Evolutionary conservation across 176 grass and related monocot genomes (phyloP).

Genomic region (Elymus sibiricus): DNA sequence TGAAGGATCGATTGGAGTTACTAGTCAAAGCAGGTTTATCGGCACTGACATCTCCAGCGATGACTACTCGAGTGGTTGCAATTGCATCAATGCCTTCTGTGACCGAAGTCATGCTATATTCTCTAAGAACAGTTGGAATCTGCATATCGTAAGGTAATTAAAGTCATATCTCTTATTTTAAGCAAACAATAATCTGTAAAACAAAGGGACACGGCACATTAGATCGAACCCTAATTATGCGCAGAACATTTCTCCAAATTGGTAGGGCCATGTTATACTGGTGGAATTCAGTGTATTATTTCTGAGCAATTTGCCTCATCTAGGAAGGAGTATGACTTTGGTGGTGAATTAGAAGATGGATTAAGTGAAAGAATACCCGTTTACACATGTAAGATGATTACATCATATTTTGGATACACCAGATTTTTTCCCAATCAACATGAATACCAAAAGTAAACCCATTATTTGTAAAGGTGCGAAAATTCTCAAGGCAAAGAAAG

Average conservation of each 20-base stretch:
- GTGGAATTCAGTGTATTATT: not conserved
- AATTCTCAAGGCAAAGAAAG: not conserved
- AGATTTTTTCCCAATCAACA: not conserved
- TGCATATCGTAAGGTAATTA: constrained; percentile 22
- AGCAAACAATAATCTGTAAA: not conserved
- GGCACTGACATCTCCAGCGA: constrained; percentile 40
- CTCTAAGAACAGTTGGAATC: constrained; percentile 70
- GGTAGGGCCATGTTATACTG: not conserved
- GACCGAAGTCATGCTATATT: constrained; percentile 82
- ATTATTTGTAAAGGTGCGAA: not conserved
- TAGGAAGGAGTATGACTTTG: not conserved
- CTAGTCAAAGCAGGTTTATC: constrained; percentile 46
- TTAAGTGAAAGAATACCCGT: not conserved
- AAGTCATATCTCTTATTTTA: not conserved
- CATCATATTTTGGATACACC: not conserved
- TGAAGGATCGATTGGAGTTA: constrained; percentile 51
- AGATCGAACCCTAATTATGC: not conserved
- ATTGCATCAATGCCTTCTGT: constrained; percentile 98
- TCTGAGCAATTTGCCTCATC: not conserved
- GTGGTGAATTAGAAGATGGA: not conserved
- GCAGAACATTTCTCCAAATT: not conserved
- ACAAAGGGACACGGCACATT: not conserved
- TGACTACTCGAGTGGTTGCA: constrained; percentile 75
- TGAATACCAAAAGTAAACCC: not conserved
- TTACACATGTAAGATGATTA: not conserved